Percentiles rank a stretch among this genome's conserved stretches.
Evolutionary conservation across 257 asterid genomes (phyloP).

Genomic region (Phtheirospermum japonicum): DNA sequence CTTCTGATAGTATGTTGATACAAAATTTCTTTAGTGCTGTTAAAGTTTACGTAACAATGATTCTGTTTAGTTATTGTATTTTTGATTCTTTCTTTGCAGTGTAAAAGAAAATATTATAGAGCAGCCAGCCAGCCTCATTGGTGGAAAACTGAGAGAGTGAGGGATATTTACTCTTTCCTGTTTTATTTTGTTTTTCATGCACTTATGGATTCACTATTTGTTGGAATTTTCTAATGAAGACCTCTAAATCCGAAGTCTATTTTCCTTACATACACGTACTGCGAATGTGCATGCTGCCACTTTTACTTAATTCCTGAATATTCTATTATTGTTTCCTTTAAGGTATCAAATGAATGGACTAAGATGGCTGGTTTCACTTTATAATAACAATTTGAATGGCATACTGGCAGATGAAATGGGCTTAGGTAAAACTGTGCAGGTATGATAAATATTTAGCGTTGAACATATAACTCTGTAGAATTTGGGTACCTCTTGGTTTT

Average conservation of each 20-base stretch:
- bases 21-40: conserved; percentile 13
- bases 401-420: conserved; percentile 99
- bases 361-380: conserved; percentile 96
- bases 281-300: conserved; percentile 7
- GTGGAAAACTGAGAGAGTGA: conserved; percentile 96
- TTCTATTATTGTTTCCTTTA: conserved; percentile 30
- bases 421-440: conserved; percentile 99
- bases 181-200: conserved; percentile 2
- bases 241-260: conserved; percentile 18
- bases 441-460: conserved; percentile 29
- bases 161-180: conserved; percentile 33
- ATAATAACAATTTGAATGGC: conserved; percentile 96
- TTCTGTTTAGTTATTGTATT: conserved; percentile 19
- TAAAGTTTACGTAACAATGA: conserved; percentile 1
- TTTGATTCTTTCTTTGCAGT: conserved; percentile 46
- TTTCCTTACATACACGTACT: conserved; percentile 17
- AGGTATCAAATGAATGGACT: conserved; percentile 99
- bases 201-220: not conserved
- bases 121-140: conserved; percentile 76
- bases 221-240: conserved; percentile 8
- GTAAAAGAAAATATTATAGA: conserved; percentile 72
- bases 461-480: conserved; percentile 1
- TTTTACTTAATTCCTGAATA: conserved; percentile 24
- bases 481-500: conserved; percentile 21
- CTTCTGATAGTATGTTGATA: conserved; percentile 9